These are phyloP conservation scores for Volvox reticuliferus DNA, from an alignment of 139 green algal genomes.

Conservation along the genomic window DNA sequence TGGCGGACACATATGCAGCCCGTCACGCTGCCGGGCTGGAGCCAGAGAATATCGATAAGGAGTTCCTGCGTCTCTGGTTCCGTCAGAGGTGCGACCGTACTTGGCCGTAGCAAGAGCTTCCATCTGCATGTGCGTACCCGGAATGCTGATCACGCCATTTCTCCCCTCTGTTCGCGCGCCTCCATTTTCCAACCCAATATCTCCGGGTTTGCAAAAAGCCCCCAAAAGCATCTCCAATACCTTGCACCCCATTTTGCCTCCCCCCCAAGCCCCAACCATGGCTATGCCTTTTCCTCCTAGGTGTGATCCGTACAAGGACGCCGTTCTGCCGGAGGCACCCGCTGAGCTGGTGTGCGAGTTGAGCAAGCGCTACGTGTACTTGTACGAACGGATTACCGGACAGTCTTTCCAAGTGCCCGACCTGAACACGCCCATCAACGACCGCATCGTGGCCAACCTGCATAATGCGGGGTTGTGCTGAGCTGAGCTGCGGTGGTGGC, in stretches of 20 bases:
- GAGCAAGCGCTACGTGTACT: conserved; percentile 89
- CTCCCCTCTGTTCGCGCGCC: background rate
- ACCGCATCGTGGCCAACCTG: conserved; percentile 53
- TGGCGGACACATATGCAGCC: conserved; percentile 88
- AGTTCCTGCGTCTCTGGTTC: conserved; percentile 99
- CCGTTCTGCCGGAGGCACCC: conserved; percentile 91
- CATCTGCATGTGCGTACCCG: too few relatives aligned
- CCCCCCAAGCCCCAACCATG: background rate
- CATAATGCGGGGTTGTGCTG: conserved; percentile 22
- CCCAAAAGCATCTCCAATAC: too few relatives aligned
- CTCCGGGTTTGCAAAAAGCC: too few relatives aligned
- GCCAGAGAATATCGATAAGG: conserved; percentile 99
- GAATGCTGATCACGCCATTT: too few relatives aligned
- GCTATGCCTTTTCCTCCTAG: background rate
- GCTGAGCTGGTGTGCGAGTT: conserved; percentile 92
- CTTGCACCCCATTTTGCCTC: background rate
- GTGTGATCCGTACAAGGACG: conserved; percentile 98
- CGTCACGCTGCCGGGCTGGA: conserved; percentile 83
- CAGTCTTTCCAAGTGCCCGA: conserved; percentile 76
- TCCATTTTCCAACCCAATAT: background rate
- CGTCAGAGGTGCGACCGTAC: conserved; percentile 56
- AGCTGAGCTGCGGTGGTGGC: background rate
- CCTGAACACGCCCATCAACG: conserved; percentile 48
- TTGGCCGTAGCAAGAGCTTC: too few relatives aligned
- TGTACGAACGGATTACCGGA: conserved; percentile 98